phyloP scores from a whole-genome alignment of 2,329 filamentous ascomycete species.

The Penicillium sp. region DNA sequence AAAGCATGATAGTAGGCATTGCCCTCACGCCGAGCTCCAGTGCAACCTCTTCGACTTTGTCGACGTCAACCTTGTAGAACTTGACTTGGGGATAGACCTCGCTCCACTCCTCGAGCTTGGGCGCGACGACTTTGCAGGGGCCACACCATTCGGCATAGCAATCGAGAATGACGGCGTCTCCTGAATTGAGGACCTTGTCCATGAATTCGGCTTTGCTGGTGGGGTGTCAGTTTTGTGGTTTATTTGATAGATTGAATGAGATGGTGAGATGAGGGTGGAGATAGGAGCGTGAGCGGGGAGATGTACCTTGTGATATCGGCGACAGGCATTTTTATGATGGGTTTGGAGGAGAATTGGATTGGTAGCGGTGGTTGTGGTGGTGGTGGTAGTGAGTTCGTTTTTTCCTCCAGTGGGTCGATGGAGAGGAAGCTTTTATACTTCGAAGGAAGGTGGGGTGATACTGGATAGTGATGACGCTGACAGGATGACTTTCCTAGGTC shows the following conservation, averaged over 20 bases:
- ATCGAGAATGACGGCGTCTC: not conserved
- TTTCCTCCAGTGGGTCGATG: too few relatives aligned
- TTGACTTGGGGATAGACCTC: not conserved
- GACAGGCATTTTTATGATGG: slow-evolving; percentile 3
- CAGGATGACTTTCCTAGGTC: not conserved
- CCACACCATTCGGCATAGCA: slow-evolving; percentile 6
- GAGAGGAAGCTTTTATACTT: not conserved
- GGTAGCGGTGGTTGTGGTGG: not conserved
- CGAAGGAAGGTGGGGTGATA: slow-evolving; percentile 4
- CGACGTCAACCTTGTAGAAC: slow-evolving; percentile 10
- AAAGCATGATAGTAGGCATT: slow-evolving; percentile 8
- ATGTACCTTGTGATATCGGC: slow-evolving; percentile 2
- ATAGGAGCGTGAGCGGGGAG: too few relatives aligned
- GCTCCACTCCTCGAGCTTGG: not conserved
- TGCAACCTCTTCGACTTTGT: not conserved
- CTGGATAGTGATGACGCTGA: not conserved
- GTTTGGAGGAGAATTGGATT: not conserved
- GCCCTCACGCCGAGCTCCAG: slow-evolving; percentile 2
- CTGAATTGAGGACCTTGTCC: not conserved
- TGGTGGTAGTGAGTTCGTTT: too few relatives aligned
- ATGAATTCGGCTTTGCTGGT: slow-evolving; percentile 3
- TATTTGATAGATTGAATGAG: too few relatives aligned
- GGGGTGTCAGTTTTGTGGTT: not conserved
- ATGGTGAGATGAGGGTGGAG: not conserved
- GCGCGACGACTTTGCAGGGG: slow-evolving; percentile 3